These are phyloP conservation scores for Arthrobotrys musiformis DNA, from an alignment of 2,329 filamentous ascomycete genomes.

Conservation along the genomic window DNA sequence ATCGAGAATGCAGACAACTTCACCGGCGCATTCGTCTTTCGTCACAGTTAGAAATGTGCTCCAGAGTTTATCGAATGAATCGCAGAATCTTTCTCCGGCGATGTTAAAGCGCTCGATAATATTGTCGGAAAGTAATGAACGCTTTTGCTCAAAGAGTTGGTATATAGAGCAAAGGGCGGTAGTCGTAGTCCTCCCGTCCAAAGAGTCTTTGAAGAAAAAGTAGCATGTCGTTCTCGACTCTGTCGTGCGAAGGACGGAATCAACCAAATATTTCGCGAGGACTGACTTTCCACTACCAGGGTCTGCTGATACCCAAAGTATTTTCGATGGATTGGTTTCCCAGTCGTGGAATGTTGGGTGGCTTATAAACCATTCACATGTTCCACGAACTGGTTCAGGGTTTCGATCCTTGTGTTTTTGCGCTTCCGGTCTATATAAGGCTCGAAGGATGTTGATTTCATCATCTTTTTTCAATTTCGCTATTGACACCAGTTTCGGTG, in stretches of 20 bases:
- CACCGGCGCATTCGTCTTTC: neutral
- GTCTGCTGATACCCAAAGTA: slow-evolving; percentile 64
- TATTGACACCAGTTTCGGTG: too few species aligned
- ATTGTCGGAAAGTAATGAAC: slow-evolving; percentile 61
- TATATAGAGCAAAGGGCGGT: neutral
- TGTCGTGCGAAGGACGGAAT: slow-evolving; percentile 58
- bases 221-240: slow-evolving; percentile 61
- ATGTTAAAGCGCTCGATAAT: slow-evolving; percentile 61
- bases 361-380: slow-evolving; percentile 36
- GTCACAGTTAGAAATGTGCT: slow-evolving; percentile 60
- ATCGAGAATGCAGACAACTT: slow-evolving; percentile 62
- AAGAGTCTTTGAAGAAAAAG: slow-evolving; percentile 65
- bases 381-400: slow-evolving; percentile 27
- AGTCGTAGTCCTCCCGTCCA: neutral
- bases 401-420: slow-evolving; percentile 14
- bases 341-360: slow-evolving; percentile 7
- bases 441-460: too few species aligned
- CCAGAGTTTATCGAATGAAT: slow-evolving; percentile 60
- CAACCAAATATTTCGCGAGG: slow-evolving; percentile 64
- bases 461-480: too few species aligned
- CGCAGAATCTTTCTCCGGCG: slow-evolving; percentile 57
- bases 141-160: neutral
- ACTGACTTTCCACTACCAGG: slow-evolving; percentile 66
- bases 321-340: slow-evolving; percentile 40
- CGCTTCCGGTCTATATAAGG: neutral